Conservation (phyloP, 1,284 basidiomycete species). For the Rhodofomes roseus region DNA sequence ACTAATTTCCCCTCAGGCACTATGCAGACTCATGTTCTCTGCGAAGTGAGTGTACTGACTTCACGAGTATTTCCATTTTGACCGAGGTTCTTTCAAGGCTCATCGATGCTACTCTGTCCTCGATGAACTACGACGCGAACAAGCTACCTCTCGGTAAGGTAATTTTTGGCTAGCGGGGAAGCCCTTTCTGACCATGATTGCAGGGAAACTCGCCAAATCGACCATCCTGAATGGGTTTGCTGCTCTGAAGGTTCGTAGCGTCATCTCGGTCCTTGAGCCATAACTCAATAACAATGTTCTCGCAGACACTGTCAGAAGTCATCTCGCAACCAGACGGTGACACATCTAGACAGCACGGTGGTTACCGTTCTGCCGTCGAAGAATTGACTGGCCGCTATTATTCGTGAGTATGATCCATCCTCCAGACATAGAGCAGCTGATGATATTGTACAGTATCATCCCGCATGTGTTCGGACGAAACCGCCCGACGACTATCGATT, state of each 20-base stretch:
- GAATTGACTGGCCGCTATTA: slow-evolving; percentile 53
- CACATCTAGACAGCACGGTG: slow-evolving; percentile 34
- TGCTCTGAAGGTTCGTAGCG: slow-evolving; percentile 45
- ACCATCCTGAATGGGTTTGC: slow-evolving; percentile 57
- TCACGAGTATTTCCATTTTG: too few species aligned
- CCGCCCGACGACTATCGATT: slow-evolving; percentile 44
- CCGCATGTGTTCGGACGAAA: slow-evolving; percentile 58
- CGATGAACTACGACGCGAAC: slow-evolving; percentile 69
- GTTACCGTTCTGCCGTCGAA: slow-evolving; percentile 38
- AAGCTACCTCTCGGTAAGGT: slow-evolving; percentile 57
- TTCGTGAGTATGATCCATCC: slow-evolving; percentile 38
- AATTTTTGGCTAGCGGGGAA: background rate
- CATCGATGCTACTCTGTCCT: slow-evolving; percentile 54
- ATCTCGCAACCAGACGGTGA: slow-evolving; percentile 44
- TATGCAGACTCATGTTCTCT: slow-evolving; percentile 58
- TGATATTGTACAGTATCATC: slow-evolving; percentile 43
- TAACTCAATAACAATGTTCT: background rate
- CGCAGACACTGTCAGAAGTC: slow-evolving; percentile 49
- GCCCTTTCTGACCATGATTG: slow-evolving; percentile 2
- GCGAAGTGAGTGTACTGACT: slow-evolving; percentile 40
- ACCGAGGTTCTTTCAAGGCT: slow-evolving; percentile 30
- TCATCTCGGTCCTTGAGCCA: background rate
- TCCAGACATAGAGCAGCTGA: background rate
- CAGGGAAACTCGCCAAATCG: slow-evolving; percentile 53
- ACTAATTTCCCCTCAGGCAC: slow-evolving; percentile 26